A percentile compares a stretch with the other conserved stretches of the same genome.
phyloP scores from a whole-genome alignment of 23 red algal species.

The Cyanidioschyzon merolae region DNA sequence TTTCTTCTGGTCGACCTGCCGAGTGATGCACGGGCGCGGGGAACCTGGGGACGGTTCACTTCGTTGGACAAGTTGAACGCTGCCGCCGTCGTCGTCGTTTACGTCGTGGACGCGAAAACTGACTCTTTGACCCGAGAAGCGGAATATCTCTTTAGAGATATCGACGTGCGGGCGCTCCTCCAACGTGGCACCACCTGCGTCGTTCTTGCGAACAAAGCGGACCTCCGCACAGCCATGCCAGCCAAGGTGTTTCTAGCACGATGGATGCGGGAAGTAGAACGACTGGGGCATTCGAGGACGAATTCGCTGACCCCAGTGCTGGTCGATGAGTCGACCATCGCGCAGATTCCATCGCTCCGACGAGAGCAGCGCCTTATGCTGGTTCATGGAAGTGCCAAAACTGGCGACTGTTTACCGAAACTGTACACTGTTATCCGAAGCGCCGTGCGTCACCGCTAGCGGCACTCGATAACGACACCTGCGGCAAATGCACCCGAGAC shows the following conservation, averaged over 20 bases:
- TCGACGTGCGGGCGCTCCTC: not conserved
- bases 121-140: not conserved
- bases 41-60: not conserved
- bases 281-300: not conserved
- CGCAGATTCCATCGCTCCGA: not conserved
- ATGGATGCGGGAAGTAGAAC: not conserved
- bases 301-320: not conserved
- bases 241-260: not conserved
- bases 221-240: slow-evolving; percentile 9
- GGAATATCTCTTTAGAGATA: not conserved
- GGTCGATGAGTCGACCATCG: not conserved
- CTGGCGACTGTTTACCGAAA: not conserved
- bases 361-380: not conserved
- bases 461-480: too few relatives aligned
- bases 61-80: not conserved
- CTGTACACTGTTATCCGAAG: not conserved
- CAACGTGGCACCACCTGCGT: not conserved
- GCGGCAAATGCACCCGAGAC: too few relatives aligned
- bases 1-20: not conserved
- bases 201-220: slow-evolving; percentile 3
- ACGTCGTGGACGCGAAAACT: not conserved
- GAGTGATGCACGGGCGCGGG: not conserved
- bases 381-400: not conserved
- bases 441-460: not conserved
- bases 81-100: not conserved